Base-by-base conservation (phyloP, 176 grass and related monocot genomes). In the Bolboschoenus planiculmis region DNA sequence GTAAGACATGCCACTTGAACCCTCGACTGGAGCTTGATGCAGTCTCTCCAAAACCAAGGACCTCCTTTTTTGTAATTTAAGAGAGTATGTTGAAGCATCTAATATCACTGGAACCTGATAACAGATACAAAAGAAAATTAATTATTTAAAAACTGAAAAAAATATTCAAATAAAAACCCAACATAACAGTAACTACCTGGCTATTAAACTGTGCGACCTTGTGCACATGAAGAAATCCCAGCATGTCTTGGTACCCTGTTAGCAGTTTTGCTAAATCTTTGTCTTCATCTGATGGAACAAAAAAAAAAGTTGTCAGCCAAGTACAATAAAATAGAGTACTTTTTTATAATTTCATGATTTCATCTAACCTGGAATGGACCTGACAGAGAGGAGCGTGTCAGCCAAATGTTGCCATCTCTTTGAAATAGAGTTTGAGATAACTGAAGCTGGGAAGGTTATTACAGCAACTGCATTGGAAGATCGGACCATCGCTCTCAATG, bases 331-430 rank as follows among this genome's bases (percentile, higher is more conserved):
- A 46, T 10, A 80, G 34, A 48, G 0, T 16, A 20, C 36, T 27
- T 20, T 66, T 57, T 26, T 20, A 24, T 37, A 50, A 21, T 11
- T 80, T 68, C 37, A 40, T 40, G 37, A 40, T 40, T 40, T 40
- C 42, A 51, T 62, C 83, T 80, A 86, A 87, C 92, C 91, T 90
- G 89, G 87, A 85, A 99, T 90, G 50, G 91, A 89, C 90, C 92
- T 94, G 53, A 98, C 90, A 23, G 96, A 93, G 15, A 98, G 77
- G 11, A 98, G 80, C 53, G 96, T 95, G 88, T 95, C 96, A 64
- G 92, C 89, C 78, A 95, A 86, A 78, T 98, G 96, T 62, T 98
- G 87, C 90, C 92, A 98, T 93, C 96, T 91, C 84, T 98, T 98
- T 65, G 84, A 88, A 30, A 95, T 93, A 34, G 91, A 90, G 77